Conservation (phyloP, 768 basidiomycete genomes). For the Sporobolomyces pararoseus region DNA sequence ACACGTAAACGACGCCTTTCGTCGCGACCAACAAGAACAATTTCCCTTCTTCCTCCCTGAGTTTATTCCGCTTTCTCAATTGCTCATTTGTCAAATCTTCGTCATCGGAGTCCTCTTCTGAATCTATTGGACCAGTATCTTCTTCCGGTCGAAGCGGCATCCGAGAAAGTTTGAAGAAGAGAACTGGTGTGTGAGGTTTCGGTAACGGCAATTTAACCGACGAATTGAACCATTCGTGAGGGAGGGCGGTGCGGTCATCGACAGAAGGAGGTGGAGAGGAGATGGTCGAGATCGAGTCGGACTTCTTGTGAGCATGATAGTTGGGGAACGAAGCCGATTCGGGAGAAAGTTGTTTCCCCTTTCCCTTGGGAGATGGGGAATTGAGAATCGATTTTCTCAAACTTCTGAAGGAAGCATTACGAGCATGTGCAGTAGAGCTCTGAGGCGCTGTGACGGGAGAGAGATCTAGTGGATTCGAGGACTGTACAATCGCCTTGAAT, state of each 20-base stretch:
- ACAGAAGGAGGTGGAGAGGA: not conserved
- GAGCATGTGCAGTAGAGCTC: not conserved
- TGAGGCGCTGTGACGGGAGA: not conserved
- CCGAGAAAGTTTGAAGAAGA: slow-evolving; percentile 25
- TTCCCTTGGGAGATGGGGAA: slow-evolving; percentile 1
- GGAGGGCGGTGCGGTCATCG: not conserved
- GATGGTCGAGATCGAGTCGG: not conserved
- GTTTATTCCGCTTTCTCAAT: not conserved
- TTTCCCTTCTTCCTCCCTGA: not conserved
- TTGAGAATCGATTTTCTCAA: not conserved
- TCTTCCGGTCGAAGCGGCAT: not conserved
- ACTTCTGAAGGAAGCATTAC: not conserved
- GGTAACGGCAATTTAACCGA: slow-evolving; percentile 10
- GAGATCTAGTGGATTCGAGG: not conserved
- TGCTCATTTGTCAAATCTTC: not conserved
- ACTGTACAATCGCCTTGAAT: not conserved
- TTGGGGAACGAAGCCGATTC: not conserved
- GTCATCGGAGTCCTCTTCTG: not conserved
- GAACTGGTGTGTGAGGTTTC: not conserved
- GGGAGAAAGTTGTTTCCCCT: not conserved
- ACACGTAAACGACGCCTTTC: slow-evolving; percentile 13
- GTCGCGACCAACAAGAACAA: slow-evolving; percentile 29
- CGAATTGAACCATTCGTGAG: slow-evolving; percentile 18
- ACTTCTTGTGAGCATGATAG: not conserved
- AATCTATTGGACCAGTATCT: too few species aligned